Evolutionary conservation across 2,329 filamentous ascomycete genomes (phyloP).

Genomic region (Aspergillus sp.): DNA sequence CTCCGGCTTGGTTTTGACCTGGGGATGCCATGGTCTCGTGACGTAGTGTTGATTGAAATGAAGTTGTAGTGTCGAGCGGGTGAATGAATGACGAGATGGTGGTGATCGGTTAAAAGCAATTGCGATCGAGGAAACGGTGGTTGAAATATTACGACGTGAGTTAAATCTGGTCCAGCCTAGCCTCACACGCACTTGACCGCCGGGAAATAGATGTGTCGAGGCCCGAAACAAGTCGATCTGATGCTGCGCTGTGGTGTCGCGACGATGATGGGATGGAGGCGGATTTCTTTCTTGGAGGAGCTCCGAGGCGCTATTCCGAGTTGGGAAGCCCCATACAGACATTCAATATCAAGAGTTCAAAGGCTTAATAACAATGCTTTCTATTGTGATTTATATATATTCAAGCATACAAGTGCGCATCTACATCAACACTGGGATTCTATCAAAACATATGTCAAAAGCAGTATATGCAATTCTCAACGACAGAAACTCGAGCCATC

Average conservation of each 20-base stretch:
- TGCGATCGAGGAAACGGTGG: neutral
- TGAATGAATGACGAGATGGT: neutral
- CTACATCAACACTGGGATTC: too few species aligned
- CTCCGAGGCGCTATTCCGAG: neutral
- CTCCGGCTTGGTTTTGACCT: constrained; percentile 24
- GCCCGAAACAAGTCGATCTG: too few species aligned
- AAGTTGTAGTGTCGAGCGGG: neutral
- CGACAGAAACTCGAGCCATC: too few species aligned
- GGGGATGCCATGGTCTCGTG: constrained; percentile 28
- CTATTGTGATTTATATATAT: too few species aligned
- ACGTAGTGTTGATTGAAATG: constrained; percentile 1
- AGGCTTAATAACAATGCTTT: too few species aligned
- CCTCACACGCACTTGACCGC: neutral
- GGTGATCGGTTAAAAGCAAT: neutral
- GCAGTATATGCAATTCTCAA: too few species aligned
- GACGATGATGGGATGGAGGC: too few species aligned
- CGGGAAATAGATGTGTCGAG: too few species aligned
- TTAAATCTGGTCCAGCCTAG: neutral
- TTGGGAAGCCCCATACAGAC: neutral
- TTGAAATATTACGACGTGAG: neutral
- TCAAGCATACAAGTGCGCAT: too few species aligned
- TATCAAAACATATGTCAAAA: too few species aligned
- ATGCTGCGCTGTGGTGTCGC: too few species aligned
- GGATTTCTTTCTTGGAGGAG: neutral
- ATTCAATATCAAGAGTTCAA: too few species aligned